phyloP scores from a whole-genome alignment of 768 basidiomycete species.

The Agrocybe pediades region DNA sequence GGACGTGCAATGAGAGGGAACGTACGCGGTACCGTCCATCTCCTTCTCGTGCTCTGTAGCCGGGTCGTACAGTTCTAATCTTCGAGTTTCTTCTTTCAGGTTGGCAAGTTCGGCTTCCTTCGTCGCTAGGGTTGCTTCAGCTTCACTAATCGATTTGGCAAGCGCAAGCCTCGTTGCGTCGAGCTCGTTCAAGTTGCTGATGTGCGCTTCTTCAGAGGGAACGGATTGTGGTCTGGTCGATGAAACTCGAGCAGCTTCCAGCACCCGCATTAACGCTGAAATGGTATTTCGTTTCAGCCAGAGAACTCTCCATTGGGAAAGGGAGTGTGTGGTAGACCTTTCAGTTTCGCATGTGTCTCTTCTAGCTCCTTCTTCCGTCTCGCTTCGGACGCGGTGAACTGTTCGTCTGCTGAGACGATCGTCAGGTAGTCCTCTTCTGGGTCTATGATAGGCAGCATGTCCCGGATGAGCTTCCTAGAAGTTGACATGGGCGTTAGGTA shows the following conservation, averaged over 20 bases:
- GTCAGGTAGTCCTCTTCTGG: slow-evolving; percentile 80
- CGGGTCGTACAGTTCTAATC: slow-evolving; percentile 69
- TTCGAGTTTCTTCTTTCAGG: slow-evolving; percentile 63
- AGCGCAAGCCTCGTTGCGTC: slow-evolving; percentile 65
- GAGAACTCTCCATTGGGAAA: too few relatives aligned
- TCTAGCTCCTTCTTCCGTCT: slow-evolving; percentile 68
- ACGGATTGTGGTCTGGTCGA: slow-evolving; percentile 70
- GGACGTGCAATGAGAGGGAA: slow-evolving; percentile 4
- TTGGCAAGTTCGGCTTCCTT: slow-evolving; percentile 71
- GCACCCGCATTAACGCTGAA: slow-evolving; percentile 59
- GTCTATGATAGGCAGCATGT: slow-evolving; percentile 73
- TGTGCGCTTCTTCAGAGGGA: slow-evolving; percentile 67
- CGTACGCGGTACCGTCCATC: slow-evolving; percentile 70
- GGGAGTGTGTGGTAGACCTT: slow-evolving; percentile 41
- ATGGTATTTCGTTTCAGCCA: not conserved
- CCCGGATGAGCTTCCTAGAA: slow-evolving; percentile 63
- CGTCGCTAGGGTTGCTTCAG: slow-evolving; percentile 62
- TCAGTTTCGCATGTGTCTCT: slow-evolving; percentile 63
- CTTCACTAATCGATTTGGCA: slow-evolving; percentile 74
- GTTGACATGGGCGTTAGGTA: not conserved
- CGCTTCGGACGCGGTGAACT: slow-evolving; percentile 57
- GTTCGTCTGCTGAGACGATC: slow-evolving; percentile 74
- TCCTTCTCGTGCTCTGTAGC: slow-evolving; percentile 71
- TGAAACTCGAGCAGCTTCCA: slow-evolving; percentile 73
- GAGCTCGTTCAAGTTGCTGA: slow-evolving; percentile 60